A percentile compares a stretch with the other conserved stretches of the same genome.
Conservation (phyloP, 1,284 basidiomycete genomes). For the Ustilago cynodontis region DNA sequence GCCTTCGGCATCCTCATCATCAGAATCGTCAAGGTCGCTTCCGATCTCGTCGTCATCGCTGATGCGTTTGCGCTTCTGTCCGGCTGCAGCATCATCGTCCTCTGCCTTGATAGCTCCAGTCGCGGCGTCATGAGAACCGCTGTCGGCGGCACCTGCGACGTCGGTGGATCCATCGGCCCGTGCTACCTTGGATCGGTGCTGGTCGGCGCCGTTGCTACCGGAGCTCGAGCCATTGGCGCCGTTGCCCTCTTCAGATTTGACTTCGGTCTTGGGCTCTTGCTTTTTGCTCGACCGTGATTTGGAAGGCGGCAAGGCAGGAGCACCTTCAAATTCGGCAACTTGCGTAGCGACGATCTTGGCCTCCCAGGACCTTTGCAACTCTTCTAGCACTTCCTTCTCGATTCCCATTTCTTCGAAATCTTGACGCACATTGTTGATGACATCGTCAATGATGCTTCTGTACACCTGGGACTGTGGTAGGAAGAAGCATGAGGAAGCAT, state of each 20-base stretch:
- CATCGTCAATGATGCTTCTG: slow-evolving; percentile 95
- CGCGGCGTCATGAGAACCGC: slow-evolving; percentile 10
- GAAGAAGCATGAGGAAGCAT: not conserved
- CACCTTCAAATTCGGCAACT: slow-evolving; percentile 89
- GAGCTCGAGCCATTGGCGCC: slow-evolving; percentile 15
- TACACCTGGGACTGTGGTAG: slow-evolving; percentile 87
- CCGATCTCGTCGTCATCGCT: slow-evolving; percentile 85
- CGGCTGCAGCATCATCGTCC: slow-evolving; percentile 35
- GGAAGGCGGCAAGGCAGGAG: slow-evolving; percentile 61
- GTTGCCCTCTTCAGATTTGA: slow-evolving; percentile 40
- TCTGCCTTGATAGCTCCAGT: slow-evolving; percentile 18
- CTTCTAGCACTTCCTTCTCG: slow-evolving; percentile 87
- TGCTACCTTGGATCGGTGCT: slow-evolving; percentile 48
- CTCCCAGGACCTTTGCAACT: slow-evolving; percentile 95
- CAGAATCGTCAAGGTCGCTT: slow-evolving; percentile 94
- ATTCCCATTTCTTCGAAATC: slow-evolving; percentile 99
- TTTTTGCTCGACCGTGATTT: slow-evolving; percentile 49
- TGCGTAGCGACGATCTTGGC: slow-evolving; percentile 89
- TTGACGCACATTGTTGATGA: slow-evolving; percentile 85
- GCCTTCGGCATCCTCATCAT: slow-evolving; percentile 75
- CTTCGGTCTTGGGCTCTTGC: slow-evolving; percentile 34
- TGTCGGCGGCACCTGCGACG: slow-evolving; percentile 24
- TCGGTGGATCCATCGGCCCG: slow-evolving; percentile 39
- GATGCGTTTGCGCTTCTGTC: slow-evolving; percentile 67
- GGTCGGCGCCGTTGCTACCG: slow-evolving; percentile 25